Conservation (phyloP, 257 asterid species). For the Nicotiana attenuata region DNA sequence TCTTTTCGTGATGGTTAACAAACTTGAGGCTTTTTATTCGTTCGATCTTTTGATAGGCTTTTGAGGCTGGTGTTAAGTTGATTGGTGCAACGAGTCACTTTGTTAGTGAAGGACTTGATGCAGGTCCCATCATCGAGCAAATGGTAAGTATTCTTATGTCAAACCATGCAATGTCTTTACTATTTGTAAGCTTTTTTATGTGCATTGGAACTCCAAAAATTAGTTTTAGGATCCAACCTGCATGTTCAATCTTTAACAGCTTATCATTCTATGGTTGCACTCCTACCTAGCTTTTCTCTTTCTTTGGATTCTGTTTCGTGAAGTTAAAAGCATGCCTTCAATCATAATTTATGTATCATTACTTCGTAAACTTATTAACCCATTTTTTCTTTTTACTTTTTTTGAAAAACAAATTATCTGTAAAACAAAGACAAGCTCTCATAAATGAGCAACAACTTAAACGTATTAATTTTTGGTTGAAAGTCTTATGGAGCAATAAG, state of each 20-base stretch:
- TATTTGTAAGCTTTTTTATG: too few relatives aligned
- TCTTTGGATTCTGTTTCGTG: not conserved
- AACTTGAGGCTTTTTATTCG: not conserved
- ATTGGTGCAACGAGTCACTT: slow-evolving; percentile 96
- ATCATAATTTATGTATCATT: not conserved
- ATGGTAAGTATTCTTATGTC: slow-evolving; percentile 46
- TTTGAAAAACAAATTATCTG: too few relatives aligned
- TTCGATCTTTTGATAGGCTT: slow-evolving; percentile 46
- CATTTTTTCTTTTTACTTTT: too few relatives aligned
- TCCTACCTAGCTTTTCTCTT: not conserved
- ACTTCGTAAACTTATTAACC: not conserved
- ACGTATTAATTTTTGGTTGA: not conserved
- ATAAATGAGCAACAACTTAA: too few relatives aligned
- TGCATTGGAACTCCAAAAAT: not conserved
- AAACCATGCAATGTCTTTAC: too few relatives aligned
- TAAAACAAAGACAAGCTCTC: too few relatives aligned
- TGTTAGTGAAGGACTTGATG: slow-evolving; percentile 88
- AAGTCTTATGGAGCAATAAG: not conserved
- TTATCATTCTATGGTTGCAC: not conserved
- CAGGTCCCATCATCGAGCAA: slow-evolving; percentile 93
- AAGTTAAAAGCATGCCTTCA: not conserved
- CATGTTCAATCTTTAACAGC: not conserved
- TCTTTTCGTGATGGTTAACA: not conserved
- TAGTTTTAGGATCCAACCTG: not conserved
- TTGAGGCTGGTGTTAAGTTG: slow-evolving; percentile 89